Conservation (phyloP, 495 filamentous ascomycete genomes). For the Thozetella sp. region DNA sequence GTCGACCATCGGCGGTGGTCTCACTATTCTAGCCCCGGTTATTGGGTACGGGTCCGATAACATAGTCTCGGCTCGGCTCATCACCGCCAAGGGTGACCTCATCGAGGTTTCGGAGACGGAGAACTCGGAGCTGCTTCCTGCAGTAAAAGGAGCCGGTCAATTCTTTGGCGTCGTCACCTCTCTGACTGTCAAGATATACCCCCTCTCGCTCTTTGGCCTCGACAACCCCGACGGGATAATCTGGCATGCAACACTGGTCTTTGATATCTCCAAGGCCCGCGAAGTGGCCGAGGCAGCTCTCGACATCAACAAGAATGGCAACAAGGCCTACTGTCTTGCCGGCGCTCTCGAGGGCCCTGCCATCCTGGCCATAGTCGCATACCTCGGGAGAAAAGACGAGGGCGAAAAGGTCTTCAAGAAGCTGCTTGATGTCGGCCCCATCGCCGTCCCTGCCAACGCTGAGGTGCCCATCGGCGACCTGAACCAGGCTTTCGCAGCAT, state of each 20-base stretch:
- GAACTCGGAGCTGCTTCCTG: conserved; percentile 38
- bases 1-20: conserved; percentile 25
- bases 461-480: conserved; percentile 6
- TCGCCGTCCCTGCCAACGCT: background rate
- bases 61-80: conserved; percentile 27
- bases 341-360: background rate
- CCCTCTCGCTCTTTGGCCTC: conserved; percentile 6
- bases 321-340: conserved; percentile 5
- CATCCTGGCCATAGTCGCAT: conserved; percentile 1
- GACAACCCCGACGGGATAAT: conserved; percentile 10
- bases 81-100: conserved; percentile 24
- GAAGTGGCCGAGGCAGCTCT: conserved; percentile 4
- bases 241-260: conserved; percentile 6
- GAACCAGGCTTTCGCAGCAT: conserved; percentile 5
- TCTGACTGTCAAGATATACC: conserved; percentile 21
- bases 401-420: conserved; percentile 7
- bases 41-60: conserved; percentile 26
- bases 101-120: conserved; percentile 17
- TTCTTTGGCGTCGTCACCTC: conserved; percentile 48
- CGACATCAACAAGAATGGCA: conserved; percentile 4
- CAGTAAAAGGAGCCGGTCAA: conserved; percentile 37
- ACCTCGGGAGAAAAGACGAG: conserved; percentile 6
- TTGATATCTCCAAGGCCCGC: conserved; percentile 5
- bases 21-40: conserved; percentile 13
- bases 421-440: conserved; percentile 4